Evolutionary conservation across 2,329 filamentous ascomycete species (phyloP).

Genomic region (Berkeleyomyces rouxiae): DNA sequence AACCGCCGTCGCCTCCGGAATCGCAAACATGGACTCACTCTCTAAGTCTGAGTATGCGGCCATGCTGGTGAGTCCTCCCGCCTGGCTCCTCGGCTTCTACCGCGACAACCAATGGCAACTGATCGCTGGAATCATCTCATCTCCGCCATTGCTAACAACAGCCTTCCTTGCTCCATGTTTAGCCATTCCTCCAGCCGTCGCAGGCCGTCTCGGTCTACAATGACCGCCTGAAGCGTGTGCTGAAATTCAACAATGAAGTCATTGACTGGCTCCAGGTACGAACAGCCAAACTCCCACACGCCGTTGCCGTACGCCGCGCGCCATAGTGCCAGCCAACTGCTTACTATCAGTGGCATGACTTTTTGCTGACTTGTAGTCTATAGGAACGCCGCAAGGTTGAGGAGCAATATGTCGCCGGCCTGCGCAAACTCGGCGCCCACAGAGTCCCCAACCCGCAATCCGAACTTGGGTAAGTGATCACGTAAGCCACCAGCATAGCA

Average conservation of each 20-base stretch:
- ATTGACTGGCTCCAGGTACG: constrained; percentile 92
- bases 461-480: constrained; percentile 61
- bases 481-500: not conserved
- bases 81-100: not conserved
- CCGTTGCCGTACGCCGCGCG: no score
- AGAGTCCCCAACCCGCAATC: constrained; percentile 57
- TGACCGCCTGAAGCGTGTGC: constrained; percentile 76
- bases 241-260: constrained; percentile 73
- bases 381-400: constrained; percentile 88
- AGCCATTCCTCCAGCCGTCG: constrained; percentile 66
- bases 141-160: not conserved
- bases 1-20: constrained; percentile 5
- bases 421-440: constrained; percentile 65
- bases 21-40: constrained; percentile 55
- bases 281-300: not conserved
- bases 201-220: constrained; percentile 70
- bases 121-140: not conserved
- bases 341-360: not conserved
- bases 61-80: constrained; percentile 59
- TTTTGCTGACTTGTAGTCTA: not conserved
- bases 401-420: constrained; percentile 67
- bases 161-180: constrained; percentile 9
- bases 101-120: not conserved
- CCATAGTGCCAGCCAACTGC: not conserved
- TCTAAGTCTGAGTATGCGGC: constrained; percentile 82